A percentile compares a stretch with the other conserved stretches of the same genome.
Evolutionary conservation across 768 basidiomycete species (phyloP).

Genomic region (Wakefieldia striispora): DNA sequence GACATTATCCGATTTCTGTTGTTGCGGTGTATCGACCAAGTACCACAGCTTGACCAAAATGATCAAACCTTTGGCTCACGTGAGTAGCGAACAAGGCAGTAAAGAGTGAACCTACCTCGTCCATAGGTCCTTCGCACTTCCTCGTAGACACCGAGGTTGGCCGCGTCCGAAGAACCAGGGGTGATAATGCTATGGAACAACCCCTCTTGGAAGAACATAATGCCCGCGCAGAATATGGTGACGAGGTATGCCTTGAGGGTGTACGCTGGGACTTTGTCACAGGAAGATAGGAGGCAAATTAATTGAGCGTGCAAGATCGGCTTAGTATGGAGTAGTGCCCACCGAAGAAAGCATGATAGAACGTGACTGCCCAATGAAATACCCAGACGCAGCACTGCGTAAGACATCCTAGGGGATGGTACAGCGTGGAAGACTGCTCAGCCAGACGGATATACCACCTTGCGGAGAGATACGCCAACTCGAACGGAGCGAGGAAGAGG

Average conservation of each 20-base stretch:
- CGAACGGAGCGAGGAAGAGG: constrained; percentile 21
- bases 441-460: constrained; percentile 22
- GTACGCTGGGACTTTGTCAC: constrained; percentile 12
- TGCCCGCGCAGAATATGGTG: constrained; percentile 18
- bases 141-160: constrained; percentile 20
- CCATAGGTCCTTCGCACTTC: constrained; percentile 11
- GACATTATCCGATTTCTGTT: neutral
- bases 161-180: constrained; percentile 2
- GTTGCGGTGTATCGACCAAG: constrained; percentile 3
- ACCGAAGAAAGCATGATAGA: constrained; percentile 24
- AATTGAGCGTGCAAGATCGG: neutral
- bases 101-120: constrained; percentile 3
- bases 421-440: constrained; percentile 17
- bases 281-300: neutral
- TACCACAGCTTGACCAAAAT: constrained; percentile 19
- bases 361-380: constrained; percentile 19
- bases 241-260: constrained; percentile 12
- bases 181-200: constrained; percentile 21
- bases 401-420: constrained; percentile 25
- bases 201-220: constrained; percentile 15
- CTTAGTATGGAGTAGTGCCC: neutral
- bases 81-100: neutral
- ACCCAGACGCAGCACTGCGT: constrained; percentile 25
- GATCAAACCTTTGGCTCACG: constrained; percentile 6
- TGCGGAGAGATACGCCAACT: constrained; percentile 18